A percentile compares a stretch with the other conserved stretches of the same genome.
Evolutionary conservation across 805 yeast genomes (phyloP).

Genomic region (Sugiyamaella valdiviana): DNA sequence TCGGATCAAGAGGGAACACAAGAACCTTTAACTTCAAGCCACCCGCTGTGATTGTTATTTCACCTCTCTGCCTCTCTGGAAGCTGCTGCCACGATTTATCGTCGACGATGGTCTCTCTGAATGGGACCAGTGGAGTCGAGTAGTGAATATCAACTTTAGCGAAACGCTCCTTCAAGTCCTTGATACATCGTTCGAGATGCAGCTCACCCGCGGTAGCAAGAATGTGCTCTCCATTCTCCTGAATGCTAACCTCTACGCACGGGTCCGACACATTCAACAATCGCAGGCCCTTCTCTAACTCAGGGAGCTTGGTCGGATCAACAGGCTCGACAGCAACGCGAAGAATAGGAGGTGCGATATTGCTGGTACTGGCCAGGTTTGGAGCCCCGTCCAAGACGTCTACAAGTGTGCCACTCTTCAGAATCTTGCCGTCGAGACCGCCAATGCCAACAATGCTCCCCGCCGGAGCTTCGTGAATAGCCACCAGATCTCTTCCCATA

Average conservation of each 20-base stretch:
- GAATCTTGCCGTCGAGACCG: slow-evolving; percentile 73
- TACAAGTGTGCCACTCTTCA: slow-evolving; percentile 82
- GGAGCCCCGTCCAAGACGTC: slow-evolving; percentile 54
- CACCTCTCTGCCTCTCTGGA: slow-evolving; percentile 20
- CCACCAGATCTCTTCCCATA: slow-evolving; percentile 87
- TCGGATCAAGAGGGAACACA: slow-evolving; percentile 43
- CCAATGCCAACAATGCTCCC: slow-evolving; percentile 94
- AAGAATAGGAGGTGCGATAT: slow-evolving; percentile 83
- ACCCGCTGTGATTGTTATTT: slow-evolving; percentile 44
- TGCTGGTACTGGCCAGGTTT: slow-evolving; percentile 69
- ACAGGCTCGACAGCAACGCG: slow-evolving; percentile 94
- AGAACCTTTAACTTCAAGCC: slow-evolving; percentile 38
- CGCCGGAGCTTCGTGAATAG: slow-evolving; percentile 77
- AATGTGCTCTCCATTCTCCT: slow-evolving; percentile 89
- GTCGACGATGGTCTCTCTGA: slow-evolving; percentile 69
- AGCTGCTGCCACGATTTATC: slow-evolving; percentile 38
- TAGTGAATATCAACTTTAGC: slow-evolving; percentile 83
- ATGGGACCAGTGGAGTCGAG: slow-evolving; percentile 92
- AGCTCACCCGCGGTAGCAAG: slow-evolving; percentile 94
- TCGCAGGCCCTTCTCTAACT: slow-evolving; percentile 70
- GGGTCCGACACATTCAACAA: slow-evolving; percentile 87
- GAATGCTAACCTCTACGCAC: slow-evolving; percentile 78
- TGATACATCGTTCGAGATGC: slow-evolving; percentile 89
- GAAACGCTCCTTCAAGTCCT: slow-evolving; percentile 83
- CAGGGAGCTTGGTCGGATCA: slow-evolving; percentile 72